Base-by-base conservation (phyloP, 2,329 filamentous ascomycete species). In the Talaromyces funiculosus region DNA sequence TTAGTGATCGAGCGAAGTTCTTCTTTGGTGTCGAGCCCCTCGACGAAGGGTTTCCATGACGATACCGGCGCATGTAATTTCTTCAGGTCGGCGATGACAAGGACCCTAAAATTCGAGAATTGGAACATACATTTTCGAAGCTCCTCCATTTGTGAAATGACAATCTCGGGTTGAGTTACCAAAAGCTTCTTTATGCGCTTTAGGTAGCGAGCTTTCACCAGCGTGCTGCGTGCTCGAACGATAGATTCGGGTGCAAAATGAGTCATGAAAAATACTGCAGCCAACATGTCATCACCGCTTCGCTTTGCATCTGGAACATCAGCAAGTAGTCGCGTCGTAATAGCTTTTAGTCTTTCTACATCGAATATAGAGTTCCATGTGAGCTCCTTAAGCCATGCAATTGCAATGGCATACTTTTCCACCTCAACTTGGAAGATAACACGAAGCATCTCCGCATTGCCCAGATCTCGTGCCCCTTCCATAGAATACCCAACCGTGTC, bases 291-390 rank as follows among this genome's bases (percentile, higher is more conserved):
- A 57, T 76, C 75, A 40, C 94, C 94, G 67, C 89, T 90, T 43
- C 94, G 90, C 80, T 97, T 99, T 57, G 87, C 82, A 70, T 97
- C 92, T 0, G 94, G 94, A 18, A 99, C 88, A 67, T 97, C 93
- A 2, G 92, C 92, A 18, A 97, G 81, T 49, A 95, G 85, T 74
- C 96, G 95, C 61, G 87, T 86, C 16, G 95, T 80, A 40, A 84
- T 83, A 1, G 84, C 80, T 56, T 81, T 80, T 22, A 88, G 75
- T 63, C 85, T 77, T 60, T 80, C 90, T 3, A 87, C 82, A 68
- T 97, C 93, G 69, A 97, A 96, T 56, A 97, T 81, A 40, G 90
- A 89, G 71, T 95, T 87, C 72, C 93, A 96, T 73, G 96, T 88
- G 74, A 97, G 83, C 12, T 90, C 89, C 20, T 86, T 87, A 12